Conservation (phyloP, 805 yeast species). For the Schizosaccharomyces osmophilus region DNA sequence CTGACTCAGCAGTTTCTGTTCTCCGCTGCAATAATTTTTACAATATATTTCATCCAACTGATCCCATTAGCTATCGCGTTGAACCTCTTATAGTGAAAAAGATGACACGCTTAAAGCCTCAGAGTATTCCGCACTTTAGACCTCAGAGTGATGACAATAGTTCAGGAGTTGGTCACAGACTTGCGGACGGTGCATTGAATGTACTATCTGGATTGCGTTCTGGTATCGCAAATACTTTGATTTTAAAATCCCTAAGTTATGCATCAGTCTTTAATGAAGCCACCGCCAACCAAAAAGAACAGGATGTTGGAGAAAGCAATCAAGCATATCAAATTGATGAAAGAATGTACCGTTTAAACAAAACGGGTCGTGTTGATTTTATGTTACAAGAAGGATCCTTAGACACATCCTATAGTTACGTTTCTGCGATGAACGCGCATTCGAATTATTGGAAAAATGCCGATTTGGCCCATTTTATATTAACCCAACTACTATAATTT, state of each 20-base stretch:
- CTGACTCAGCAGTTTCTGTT: conserved; percentile 15
- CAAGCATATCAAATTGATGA: conserved; percentile 8
- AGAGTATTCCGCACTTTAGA: conserved; percentile 27
- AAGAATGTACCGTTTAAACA: conserved; percentile 28
- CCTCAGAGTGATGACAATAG: conserved; percentile 17
- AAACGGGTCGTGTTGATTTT: conserved; percentile 62
- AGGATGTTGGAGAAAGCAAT: background rate
- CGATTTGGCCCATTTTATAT: conserved; percentile 56
- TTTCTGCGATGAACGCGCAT: conserved; percentile 64
- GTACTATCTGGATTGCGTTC: conserved; percentile 8
- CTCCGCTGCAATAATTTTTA: conserved; percentile 34
- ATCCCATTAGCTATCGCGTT: conserved; percentile 70
- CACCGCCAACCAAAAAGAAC: conserved; percentile 4
- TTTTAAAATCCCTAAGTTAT: conserved; percentile 7
- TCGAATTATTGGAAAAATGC: conserved; percentile 68
- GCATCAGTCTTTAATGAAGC: conserved; percentile 6
- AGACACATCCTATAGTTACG: conserved; percentile 19
- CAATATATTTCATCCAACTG: conserved; percentile 74
- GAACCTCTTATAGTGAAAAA: conserved; percentile 51
- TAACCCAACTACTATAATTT: conserved; percentile 25
- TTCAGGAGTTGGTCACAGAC: conserved; percentile 6
- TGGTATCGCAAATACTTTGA: conserved; percentile 8
- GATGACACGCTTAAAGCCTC: conserved; percentile 28
- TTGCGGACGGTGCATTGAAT: conserved; percentile 9
- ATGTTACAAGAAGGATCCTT: conserved; percentile 51